Base-by-base conservation (phyloP, 2,329 filamentous ascomycete species). In the Triangularia setosa region DNA sequence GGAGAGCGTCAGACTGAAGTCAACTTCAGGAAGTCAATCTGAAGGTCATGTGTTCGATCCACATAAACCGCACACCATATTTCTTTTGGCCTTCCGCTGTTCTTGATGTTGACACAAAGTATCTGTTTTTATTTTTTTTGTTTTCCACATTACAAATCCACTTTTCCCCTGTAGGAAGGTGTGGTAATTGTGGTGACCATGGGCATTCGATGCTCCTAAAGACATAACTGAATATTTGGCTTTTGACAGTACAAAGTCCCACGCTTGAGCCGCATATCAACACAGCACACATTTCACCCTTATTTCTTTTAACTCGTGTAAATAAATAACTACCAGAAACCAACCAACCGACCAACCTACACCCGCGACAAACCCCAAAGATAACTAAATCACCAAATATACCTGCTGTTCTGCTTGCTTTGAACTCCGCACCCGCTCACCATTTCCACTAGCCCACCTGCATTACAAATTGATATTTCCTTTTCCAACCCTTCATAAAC, bases 1-100 rank as follows among this genome's bases (percentile, higher is more conserved):
- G 58, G 58, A 60, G 58, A 60, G 58, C 58, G 58, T 60, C 58
- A 60, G 58, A 60, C 58, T 60, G 58, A 60, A 60, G 58, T 53
- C 58, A 24, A 60, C 40, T 60, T 60, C 58, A 53, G 52, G 52
- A 28, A 52, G 25, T 55, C 52, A 60, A 60, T 60, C 58, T 60
- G 58, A 60, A 60, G 58, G 58, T 60, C 58, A 25, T 60, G 58
- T 60, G 58, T 60, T 60, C 58, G 58, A 60, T 60, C 58, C 58
- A 60, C 58, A 60, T 25, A 60, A 60, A 60, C 58, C 58, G 58
- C 58, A 60, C n/a, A 28, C n/a, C 9, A 23, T 9, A 18, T 58
- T 21, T 14, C 24, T 27, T 24, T 25, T 28, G 6, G 27, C 27
- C 25, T 55, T 27, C 25, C n/a, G n/a, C n/a, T n/a, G n/a, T n/a